Conservation (phyloP, 345 rosid species). For the Laguncularia racemosa region DNA sequence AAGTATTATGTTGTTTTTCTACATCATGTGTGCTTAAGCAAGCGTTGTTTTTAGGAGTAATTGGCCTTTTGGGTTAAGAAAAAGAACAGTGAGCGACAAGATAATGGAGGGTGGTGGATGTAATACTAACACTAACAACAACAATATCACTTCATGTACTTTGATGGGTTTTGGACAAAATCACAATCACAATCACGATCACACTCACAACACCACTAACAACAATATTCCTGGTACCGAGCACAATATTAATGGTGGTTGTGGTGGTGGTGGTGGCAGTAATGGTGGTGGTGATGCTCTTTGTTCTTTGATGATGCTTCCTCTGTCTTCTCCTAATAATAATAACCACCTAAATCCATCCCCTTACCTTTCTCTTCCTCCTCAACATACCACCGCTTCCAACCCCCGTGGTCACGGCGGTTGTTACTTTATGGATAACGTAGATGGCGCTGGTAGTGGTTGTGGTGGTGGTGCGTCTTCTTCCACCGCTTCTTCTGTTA, state of each 20-base stretch:
- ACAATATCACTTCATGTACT: constrained; percentile 48
- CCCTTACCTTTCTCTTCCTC: constrained; percentile 23
- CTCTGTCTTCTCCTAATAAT: constrained; percentile 27
- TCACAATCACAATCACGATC: constrained; percentile 21
- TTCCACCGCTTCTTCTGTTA: constrained; percentile 33
- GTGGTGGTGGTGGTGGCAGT: constrained; percentile 3
- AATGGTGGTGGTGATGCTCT: constrained; percentile 22
- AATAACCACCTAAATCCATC: background rate
- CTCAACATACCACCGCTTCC: constrained; percentile 32
- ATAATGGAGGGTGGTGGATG: constrained; percentile 66
- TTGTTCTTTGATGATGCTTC: constrained; percentile 62
- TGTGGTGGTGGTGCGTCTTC: background rate
- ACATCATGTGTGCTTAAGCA: too few relatives aligned
- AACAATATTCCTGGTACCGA: background rate
- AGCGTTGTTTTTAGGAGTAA: too few relatives aligned
- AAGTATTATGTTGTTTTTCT: too few relatives aligned
- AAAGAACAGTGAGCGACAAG: constrained; percentile 17
- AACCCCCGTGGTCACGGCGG: constrained; percentile 11
- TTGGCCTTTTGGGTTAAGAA: background rate
- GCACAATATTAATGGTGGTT: background rate
- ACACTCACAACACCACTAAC: constrained; percentile 20
- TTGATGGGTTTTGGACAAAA: constrained; percentile 70
- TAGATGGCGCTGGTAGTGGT: constrained; percentile 15
- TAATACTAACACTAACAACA: too few relatives aligned
- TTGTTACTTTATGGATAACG: constrained; percentile 57